Evolutionary conservation across 2,329 filamentous ascomycete species (phyloP).

Genomic region (Cylindrodendrum hubeiense): DNA sequence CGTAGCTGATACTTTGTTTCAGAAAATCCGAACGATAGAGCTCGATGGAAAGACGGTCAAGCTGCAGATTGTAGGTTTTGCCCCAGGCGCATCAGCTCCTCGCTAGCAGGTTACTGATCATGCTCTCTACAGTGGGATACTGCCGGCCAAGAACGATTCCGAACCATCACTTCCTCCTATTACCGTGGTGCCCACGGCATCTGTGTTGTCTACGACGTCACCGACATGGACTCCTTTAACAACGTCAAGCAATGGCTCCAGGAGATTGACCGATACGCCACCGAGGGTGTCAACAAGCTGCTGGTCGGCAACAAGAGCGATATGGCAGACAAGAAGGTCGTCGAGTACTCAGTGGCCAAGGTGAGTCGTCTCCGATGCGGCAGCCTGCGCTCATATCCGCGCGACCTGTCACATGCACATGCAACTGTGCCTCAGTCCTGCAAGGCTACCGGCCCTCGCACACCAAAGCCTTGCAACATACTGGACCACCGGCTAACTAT

Average conservation of each 20-base stretch:
- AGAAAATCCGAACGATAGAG: constrained; percentile 99
- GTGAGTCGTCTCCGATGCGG: constrained; percentile 63
- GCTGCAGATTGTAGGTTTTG: constrained; percentile 89
- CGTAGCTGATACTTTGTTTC: constrained; percentile 31
- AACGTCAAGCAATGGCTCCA: constrained; percentile 99
- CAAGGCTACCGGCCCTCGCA: constrained; percentile 25
- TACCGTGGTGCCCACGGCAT: constrained; percentile 99
- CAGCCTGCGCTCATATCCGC: constrained; percentile 5
- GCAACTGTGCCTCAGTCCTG: constrained; percentile 23
- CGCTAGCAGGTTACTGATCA: constrained; percentile 27
- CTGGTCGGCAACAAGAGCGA: constrained; percentile 99
- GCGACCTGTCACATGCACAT: constrained; percentile 37
- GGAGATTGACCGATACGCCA: constrained; percentile 99
- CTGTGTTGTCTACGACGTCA: constrained; percentile 99
- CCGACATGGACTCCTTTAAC: constrained; percentile 99
- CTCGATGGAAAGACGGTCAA: constrained; percentile 99
- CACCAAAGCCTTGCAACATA: background rate
- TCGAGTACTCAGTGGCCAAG: constrained; percentile 99
- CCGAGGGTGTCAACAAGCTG: constrained; percentile 99
- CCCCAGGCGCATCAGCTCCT: background rate
- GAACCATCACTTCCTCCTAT: constrained; percentile 99
- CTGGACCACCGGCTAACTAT: constrained; percentile 35
- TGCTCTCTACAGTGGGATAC: constrained; percentile 86
- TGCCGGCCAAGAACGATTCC: constrained; percentile 98
- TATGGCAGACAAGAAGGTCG: constrained; percentile 99